These are phyloP conservation scores for Suhomyces panamericanus DNA, from an alignment of 1,139 yeast genomes.

Conservation along the genomic window DNA sequence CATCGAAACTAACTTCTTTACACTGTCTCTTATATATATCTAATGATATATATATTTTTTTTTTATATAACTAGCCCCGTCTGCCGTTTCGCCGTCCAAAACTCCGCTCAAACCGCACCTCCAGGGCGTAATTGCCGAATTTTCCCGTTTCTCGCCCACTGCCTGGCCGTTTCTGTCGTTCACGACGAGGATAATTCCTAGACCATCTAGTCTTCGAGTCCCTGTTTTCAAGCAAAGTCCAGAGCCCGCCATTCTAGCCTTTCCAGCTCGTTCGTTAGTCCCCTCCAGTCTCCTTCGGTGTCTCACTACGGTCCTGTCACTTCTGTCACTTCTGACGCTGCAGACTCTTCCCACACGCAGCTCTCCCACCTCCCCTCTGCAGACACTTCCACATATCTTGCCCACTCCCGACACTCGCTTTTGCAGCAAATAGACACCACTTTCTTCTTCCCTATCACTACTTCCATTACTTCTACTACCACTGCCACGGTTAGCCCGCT, in stretches of 20 bases:
- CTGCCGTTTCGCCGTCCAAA: neutral
- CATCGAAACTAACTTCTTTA: too few relatives aligned
- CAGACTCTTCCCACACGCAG: neutral
- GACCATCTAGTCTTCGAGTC: too few relatives aligned
- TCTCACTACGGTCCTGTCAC: too few relatives aligned
- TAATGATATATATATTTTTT: too few relatives aligned
- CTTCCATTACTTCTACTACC: neutral
- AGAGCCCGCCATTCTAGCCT: too few relatives aligned
- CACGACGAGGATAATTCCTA: too few relatives aligned
- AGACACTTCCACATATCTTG: neutral
- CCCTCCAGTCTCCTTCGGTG: too few relatives aligned
- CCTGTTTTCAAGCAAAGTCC: too few relatives aligned
- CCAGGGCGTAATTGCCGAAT: neutral
- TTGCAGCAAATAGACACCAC: neutral
- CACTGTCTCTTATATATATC: too few relatives aligned
- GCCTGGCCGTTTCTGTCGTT: too few relatives aligned
- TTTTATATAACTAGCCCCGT: neutral
- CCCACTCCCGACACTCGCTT: constrained; percentile 1
- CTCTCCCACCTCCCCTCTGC: neutral
- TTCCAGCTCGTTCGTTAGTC: too few relatives aligned
- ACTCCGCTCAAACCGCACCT: neutral
- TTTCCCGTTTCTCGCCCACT: too few relatives aligned
- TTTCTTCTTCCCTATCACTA: neutral
- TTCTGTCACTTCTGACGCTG: neutral
- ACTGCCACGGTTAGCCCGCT: neutral